Evolutionary conservation across 306 rosid species (phyloP).

Genomic region (Lathyrus oleraceus): DNA sequence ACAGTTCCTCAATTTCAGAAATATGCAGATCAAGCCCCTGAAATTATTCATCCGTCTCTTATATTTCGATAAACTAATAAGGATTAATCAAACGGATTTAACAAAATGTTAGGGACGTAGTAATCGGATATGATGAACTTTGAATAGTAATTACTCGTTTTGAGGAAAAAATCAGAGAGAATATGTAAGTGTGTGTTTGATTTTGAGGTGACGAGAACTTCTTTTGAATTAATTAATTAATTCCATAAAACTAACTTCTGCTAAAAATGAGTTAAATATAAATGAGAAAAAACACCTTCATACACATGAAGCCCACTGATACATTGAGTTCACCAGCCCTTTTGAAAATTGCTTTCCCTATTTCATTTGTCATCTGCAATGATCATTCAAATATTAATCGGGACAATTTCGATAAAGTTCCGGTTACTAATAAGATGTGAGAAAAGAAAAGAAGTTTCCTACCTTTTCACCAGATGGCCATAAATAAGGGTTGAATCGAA

Average conservation of each 20-base stretch:
- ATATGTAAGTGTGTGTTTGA: not conserved
- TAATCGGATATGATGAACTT: not conserved
- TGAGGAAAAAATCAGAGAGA: not conserved
- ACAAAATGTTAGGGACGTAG: too few relatives aligned
- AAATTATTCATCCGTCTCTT: conserved; percentile 7
- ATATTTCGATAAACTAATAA: too few relatives aligned
- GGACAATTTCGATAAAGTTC: not conserved
- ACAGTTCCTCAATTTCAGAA: conserved; percentile 81
- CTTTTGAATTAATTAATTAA: not conserved
- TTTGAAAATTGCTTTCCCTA: conserved; percentile 70
- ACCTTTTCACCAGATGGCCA: conserved; percentile 92
- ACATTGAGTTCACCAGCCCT: conserved; percentile 85
- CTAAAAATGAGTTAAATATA: not conserved
- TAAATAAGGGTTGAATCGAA: conserved; percentile 86
- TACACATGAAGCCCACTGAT: conserved; percentile 86
- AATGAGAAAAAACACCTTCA: conserved; percentile 53
- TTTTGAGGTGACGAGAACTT: not conserved
- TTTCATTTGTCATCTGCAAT: conserved; percentile 82
- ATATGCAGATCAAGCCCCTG: conserved; percentile 80
- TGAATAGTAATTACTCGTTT: not conserved
- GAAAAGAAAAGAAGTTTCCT: conserved; percentile 2
- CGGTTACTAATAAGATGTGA: too few relatives aligned
- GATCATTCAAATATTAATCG: conserved; percentile 9
- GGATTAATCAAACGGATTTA: too few relatives aligned
- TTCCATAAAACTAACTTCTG: not conserved